A percentile compares a stretch with the other conserved stretches of the same genome.
These are phyloP conservation scores for Talaromyces wortmannii DNA, from an alignment of 495 filamentous ascomycete genomes.

Conservation along the genomic window DNA sequence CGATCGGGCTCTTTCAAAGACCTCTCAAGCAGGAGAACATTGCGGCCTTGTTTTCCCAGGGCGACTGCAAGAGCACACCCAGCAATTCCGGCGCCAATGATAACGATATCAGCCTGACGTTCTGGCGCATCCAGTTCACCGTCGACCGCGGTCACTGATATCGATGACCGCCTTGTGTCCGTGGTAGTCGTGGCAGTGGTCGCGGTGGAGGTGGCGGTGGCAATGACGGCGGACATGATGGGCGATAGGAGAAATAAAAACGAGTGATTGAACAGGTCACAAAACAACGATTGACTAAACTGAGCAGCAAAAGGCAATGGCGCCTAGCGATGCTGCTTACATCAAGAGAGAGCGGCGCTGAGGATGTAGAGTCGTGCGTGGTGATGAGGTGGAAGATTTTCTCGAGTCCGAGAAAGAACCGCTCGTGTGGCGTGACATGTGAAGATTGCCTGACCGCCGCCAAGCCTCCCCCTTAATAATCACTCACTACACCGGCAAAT, in stretches of 20 bases:
- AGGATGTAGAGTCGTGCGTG: conserved; percentile 16
- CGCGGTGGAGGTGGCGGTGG: conserved; percentile 2
- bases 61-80: conserved; percentile 86
- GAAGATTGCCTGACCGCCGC: conserved; percentile 11
- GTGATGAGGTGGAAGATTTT: not conserved
- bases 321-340: not conserved
- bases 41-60: conserved; percentile 79
- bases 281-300: not conserved
- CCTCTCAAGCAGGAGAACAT: conserved; percentile 82
- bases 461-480: not conserved
- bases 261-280: not conserved
- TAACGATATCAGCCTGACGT: conserved; percentile 68
- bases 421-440: conserved; percentile 31
- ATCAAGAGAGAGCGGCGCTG: conserved; percentile 1
- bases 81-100: conserved; percentile 85
- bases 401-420: not conserved
- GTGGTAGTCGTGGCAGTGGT: not conserved
- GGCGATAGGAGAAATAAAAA: not conserved
- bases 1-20: conserved; percentile 92
- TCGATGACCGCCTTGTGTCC: not conserved
- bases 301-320: conserved; percentile 6
- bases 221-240: not conserved
- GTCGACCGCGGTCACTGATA: not conserved
- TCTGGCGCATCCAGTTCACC: conserved; percentile 14
- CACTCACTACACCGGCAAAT: not conserved